phyloP scores from a whole-genome alignment of 2,329 filamentous ascomycete genomes.

The Colletotrichum sp. region DNA sequence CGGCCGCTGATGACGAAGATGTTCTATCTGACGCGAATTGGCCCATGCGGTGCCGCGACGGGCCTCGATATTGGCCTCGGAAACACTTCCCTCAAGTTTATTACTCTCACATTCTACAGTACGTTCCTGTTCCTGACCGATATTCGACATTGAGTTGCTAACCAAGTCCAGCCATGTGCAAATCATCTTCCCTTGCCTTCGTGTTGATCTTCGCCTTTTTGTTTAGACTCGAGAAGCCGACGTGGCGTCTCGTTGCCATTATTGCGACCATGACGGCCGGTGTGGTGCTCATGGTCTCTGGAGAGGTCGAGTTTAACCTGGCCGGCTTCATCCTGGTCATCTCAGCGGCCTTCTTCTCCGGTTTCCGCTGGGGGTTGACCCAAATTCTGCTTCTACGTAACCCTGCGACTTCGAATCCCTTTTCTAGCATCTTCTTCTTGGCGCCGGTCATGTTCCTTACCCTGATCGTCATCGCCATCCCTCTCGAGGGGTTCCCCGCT shows the following conservation, averaged over 20 bases:
- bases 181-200: constrained; percentile 94
- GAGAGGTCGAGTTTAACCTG: constrained; percentile 87
- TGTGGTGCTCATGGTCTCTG: constrained; percentile 97
- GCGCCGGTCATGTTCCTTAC: constrained; percentile 94
- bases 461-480: constrained; percentile 79
- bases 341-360: constrained; percentile 90
- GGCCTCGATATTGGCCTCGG: constrained; percentile 95
- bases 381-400: constrained; percentile 94
- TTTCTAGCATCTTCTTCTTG: constrained; percentile 97
- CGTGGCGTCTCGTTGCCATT: constrained; percentile 82
- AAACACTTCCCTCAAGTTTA: constrained; percentile 95
- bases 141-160: constrained; percentile 20
- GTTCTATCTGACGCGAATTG: constrained; percentile 92
- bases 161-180: constrained; percentile 80
- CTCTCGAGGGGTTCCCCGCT: constrained; percentile 78
- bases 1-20: constrained; percentile 78
- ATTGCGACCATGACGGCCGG: constrained; percentile 92
- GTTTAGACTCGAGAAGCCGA: constrained; percentile 88
- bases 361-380: constrained; percentile 97
- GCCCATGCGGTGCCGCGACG: constrained; percentile 89
- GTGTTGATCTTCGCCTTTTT: constrained; percentile 94
- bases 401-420: constrained; percentile 93
- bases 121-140: constrained; percentile 33
- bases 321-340: constrained; percentile 93
- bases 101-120: constrained; percentile 96